A percentile compares a stretch with the other conserved stretches of the same genome.
Conservation (phyloP, 2,329 filamentous ascomycete species). For the Diaporthe batatas region DNA sequence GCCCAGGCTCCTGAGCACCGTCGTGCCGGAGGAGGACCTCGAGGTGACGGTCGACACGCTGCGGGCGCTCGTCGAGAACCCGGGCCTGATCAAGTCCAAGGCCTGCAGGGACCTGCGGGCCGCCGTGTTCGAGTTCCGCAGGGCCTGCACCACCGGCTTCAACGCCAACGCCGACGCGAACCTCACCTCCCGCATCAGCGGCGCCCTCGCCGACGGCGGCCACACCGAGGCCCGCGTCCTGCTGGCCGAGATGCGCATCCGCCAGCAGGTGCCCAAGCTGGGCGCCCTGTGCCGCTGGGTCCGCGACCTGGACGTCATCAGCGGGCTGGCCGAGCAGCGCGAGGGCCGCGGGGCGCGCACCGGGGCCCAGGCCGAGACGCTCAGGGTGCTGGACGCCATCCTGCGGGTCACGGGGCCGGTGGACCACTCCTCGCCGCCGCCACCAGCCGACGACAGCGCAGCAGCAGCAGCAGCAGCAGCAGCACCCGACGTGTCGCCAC, state of each 20-base stretch:
- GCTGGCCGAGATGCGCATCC: conserved; percentile 77
- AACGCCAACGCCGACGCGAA: conserved; percentile 71
- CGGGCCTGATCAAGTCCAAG: conserved; percentile 75
- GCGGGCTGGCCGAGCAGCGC: conserved; percentile 71
- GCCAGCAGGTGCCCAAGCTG: conserved; percentile 74
- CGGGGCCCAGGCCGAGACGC: conserved; percentile 65
- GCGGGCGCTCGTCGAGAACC: conserved; percentile 57
- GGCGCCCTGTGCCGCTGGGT: conserved; percentile 81
- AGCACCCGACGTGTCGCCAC: background rate
- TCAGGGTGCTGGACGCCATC: conserved; percentile 74
- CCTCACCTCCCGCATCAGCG: conserved; percentile 75
- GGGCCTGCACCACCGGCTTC: conserved; percentile 76
- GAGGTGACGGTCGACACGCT: conserved; percentile 42
- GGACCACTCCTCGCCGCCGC: conserved; percentile 60
- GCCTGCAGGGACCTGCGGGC: conserved; percentile 75
- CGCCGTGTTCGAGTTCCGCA: conserved; percentile 77
- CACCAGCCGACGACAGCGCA: background rate
- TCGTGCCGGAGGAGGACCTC: conserved; percentile 41
- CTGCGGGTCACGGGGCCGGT: conserved; percentile 73
- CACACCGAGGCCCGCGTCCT: conserved; percentile 75
- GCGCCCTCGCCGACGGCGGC: conserved; percentile 74
- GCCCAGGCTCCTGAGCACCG: conserved; percentile 37
- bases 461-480: too few species aligned
- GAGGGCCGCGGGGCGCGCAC: conserved; percentile 58
- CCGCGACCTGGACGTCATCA: conserved; percentile 77